A percentile compares a stretch with the other conserved stretches of the same genome.
These are phyloP conservation scores for Tolypocladium album DNA, from an alignment of 2,329 filamentous ascomycete species.

Conservation along the genomic window DNA sequence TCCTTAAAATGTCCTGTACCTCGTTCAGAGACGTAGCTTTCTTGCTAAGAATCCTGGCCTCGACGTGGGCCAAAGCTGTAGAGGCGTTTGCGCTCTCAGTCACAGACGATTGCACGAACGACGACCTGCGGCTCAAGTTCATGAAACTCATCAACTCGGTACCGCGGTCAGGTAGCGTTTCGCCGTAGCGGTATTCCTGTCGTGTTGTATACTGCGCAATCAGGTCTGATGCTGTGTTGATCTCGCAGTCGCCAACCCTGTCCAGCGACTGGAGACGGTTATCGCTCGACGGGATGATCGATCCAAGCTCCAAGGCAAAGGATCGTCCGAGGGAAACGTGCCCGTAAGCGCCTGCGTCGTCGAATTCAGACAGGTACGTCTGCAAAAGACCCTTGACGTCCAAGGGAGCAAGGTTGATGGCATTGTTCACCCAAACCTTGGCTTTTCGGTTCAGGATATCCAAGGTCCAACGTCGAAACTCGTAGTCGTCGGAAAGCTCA, in stretches of 20 bases:
- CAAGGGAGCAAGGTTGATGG: slow-evolving; percentile 75
- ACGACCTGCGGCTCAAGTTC: slow-evolving; percentile 40
- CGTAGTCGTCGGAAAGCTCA: slow-evolving; percentile 88
- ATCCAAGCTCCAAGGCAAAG: slow-evolving; percentile 88
- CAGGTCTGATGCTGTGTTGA: slow-evolving; percentile 93
- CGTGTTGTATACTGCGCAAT: slow-evolving; percentile 94
- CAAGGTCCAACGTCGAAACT: slow-evolving; percentile 68
- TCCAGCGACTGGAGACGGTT: slow-evolving; percentile 78
- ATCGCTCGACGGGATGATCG: slow-evolving; percentile 74
- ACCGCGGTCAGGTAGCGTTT: slow-evolving; percentile 59
- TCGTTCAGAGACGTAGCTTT: slow-evolving; percentile 63
- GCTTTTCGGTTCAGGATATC: slow-evolving; percentile 68
- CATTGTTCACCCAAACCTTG: slow-evolving; percentile 67
- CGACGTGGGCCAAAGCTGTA: slow-evolving; percentile 61
- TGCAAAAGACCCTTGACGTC: slow-evolving; percentile 93
- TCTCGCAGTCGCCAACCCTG: slow-evolving; percentile 56
- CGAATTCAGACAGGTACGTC: slow-evolving; percentile 91
- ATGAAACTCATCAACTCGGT: slow-evolving; percentile 54
- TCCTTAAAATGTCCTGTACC: slow-evolving; percentile 69
- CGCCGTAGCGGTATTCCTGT: slow-evolving; percentile 87
- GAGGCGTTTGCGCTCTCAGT: slow-evolving; percentile 47
- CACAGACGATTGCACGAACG: slow-evolving; percentile 39
- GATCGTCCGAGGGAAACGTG: slow-evolving; percentile 88
- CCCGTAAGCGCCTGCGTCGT: slow-evolving; percentile 82
- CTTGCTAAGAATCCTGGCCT: slow-evolving; percentile 57